These are phyloP conservation scores for Stephanodiscus minutulus DNA, from an alignment of 108 stramenopile genomes.

Conservation along the genomic window DNA sequence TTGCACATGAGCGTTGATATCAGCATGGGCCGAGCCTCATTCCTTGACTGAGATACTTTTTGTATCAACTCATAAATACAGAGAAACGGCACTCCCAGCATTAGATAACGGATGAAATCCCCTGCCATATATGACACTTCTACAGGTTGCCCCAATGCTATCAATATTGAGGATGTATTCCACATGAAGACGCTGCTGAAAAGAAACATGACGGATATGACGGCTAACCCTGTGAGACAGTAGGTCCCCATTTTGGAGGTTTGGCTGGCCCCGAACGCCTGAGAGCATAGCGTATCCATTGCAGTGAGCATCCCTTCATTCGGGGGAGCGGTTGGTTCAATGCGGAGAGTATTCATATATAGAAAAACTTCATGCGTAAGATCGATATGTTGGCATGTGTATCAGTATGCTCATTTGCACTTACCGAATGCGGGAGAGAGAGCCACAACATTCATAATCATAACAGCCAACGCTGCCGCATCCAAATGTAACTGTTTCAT, in stretches of 20 bases:
- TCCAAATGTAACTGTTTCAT: slow-evolving; percentile 43
- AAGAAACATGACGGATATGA: slow-evolving; percentile 27
- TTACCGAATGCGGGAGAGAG: slow-evolving; percentile 42
- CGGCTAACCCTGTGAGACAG: slow-evolving; percentile 25
- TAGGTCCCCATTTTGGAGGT: slow-evolving; percentile 48
- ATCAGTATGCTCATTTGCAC: neutral
- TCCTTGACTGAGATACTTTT: slow-evolving; percentile 42
- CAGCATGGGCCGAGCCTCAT: slow-evolving; percentile 48
- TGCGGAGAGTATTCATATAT: neutral
- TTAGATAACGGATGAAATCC: slow-evolving; percentile 18
- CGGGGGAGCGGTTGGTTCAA: neutral
- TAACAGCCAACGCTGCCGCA: slow-evolving; percentile 49
- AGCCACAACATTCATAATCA: slow-evolving; percentile 44
- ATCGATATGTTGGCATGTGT: neutral
- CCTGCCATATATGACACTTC: slow-evolving; percentile 40
- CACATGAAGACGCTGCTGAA: slow-evolving; percentile 20
- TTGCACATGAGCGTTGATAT: slow-evolving; percentile 32
- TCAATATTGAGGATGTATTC: slow-evolving; percentile 30
- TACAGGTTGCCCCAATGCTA: slow-evolving; percentile 36
- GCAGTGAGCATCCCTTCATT: slow-evolving; percentile 37
- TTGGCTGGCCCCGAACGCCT: slow-evolving; percentile 52
- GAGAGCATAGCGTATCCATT: slow-evolving; percentile 48
- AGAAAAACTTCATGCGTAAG: neutral
- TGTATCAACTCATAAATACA: slow-evolving; percentile 43
- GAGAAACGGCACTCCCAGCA: slow-evolving; percentile 42